These are phyloP conservation scores for Euphorbia peplus DNA, from an alignment of 345 rosid genomes.

Conservation along the genomic window DNA sequence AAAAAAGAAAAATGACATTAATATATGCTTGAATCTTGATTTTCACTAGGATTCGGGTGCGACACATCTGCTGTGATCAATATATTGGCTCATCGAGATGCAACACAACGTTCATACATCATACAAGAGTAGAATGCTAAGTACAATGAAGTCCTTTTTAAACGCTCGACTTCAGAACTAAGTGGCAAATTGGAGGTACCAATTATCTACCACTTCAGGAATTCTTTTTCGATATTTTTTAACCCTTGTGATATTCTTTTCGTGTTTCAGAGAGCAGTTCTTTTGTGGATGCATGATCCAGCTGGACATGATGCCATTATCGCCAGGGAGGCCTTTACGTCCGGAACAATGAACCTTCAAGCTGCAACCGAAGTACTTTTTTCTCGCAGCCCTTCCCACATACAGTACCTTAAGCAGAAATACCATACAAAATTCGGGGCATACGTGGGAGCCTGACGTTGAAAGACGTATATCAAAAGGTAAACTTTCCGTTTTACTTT, in stretches of 20 bases:
- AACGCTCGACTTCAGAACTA: conserved; percentile 56
- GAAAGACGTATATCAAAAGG: conserved; percentile 54
- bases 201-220: background rate
- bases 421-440: conserved; percentile 43
- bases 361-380: conserved; percentile 62
- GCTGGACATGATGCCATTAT: conserved; percentile 61
- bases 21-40: background rate
- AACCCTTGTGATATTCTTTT: no score
- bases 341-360: conserved; percentile 7
- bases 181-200: conserved; percentile 58
- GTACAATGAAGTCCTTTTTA: conserved; percentile 42
- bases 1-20: no score
- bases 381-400: conserved; percentile 62
- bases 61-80: conserved; percentile 48
- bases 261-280: conserved; percentile 55
- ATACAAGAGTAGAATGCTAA: conserved; percentile 48
- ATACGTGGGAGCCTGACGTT: conserved; percentile 51
- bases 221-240: conserved; percentile 6
- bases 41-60: conserved; percentile 50
- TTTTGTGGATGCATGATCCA: conserved; percentile 66
- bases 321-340: conserved; percentile 33
- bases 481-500: no score
- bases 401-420: conserved; percentile 51
- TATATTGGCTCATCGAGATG: conserved; percentile 67
- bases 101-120: conserved; percentile 50